These are phyloP conservation scores for Cladobotryum protrusum DNA, from an alignment of 2,329 filamentous ascomycete genomes.

Conservation along the genomic window DNA sequence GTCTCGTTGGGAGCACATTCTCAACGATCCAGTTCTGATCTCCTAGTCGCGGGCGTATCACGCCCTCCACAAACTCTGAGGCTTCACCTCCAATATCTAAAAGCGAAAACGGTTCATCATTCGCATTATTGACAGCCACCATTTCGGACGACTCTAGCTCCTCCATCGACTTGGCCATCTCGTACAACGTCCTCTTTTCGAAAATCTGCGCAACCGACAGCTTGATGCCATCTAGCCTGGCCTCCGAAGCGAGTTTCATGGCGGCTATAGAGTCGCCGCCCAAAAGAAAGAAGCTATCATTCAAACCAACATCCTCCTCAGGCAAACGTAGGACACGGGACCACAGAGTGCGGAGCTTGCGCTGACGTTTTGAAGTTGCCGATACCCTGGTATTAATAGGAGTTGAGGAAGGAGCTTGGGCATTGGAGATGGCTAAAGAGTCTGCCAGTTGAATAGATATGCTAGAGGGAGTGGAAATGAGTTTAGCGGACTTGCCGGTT, in stretches of 20 bases:
- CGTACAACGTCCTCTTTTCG: slow-evolving; percentile 38
- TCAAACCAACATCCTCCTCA: slow-evolving; percentile 42
- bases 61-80: slow-evolving; percentile 37
- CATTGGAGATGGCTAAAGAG: slow-evolving; percentile 8
- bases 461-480: slow-evolving; percentile 19
- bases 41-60: slow-evolving; percentile 45
- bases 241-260: slow-evolving; percentile 55
- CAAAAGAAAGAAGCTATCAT: slow-evolving; percentile 55
- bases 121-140: slow-evolving; percentile 18
- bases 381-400: slow-evolving; percentile 25
- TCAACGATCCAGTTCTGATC: slow-evolving; percentile 44
- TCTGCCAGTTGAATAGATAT: slow-evolving; percentile 27
- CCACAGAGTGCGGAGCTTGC: slow-evolving; percentile 42
- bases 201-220: slow-evolving; percentile 53
- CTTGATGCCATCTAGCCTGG: slow-evolving; percentile 40
- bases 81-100: slow-evolving; percentile 33
- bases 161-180: slow-evolving; percentile 45
- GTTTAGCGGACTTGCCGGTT: slow-evolving; percentile 36
- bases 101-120: slow-evolving; percentile 41
- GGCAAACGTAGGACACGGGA: slow-evolving; percentile 37
- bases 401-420: slow-evolving; percentile 1
- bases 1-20: slow-evolving; percentile 52
- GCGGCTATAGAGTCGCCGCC: slow-evolving; percentile 55
- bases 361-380: slow-evolving; percentile 36
- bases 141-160: background rate